These are phyloP conservation scores for Marasmius oreades DNA, from an alignment of 1,284 basidiomycete genomes.

Conservation along the genomic window DNA sequence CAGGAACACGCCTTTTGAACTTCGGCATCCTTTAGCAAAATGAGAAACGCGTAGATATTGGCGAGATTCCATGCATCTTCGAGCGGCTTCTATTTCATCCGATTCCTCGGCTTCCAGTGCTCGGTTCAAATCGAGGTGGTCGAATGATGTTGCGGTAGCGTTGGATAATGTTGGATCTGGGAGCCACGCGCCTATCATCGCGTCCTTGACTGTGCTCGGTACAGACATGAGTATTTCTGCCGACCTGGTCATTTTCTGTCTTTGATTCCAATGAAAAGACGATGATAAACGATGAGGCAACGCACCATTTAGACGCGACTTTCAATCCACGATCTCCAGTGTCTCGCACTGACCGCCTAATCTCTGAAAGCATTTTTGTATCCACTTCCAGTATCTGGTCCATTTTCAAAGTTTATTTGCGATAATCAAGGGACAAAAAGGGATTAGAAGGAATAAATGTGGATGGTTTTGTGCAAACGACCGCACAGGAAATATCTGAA, in stretches of 20 bases:
- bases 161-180: not conserved
- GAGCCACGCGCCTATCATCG: not conserved
- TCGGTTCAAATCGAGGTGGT: not conserved
- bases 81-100: slow-evolving; percentile 9
- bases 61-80: slow-evolving; percentile 12
- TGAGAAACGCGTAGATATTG: slow-evolving; percentile 8
- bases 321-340: slow-evolving; percentile 8
- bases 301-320: slow-evolving; percentile 10
- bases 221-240: slow-evolving; percentile 11
- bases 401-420: not conserved
- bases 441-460: too few relatives aligned
- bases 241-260: slow-evolving; percentile 5
- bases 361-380: slow-evolving; percentile 4
- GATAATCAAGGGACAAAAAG: too few relatives aligned
- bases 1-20: slow-evolving; percentile 10
- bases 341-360: slow-evolving; percentile 7
- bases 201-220: not conserved
- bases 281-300: not conserved
- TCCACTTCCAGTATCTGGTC: slow-evolving; percentile 6
- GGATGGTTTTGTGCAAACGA: too few relatives aligned
- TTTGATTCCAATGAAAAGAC: not conserved
- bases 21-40: not conserved
- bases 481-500: too few relatives aligned
- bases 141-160: not conserved
- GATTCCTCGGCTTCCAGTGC: slow-evolving; percentile 5